Evolutionary conservation across 345 rosid genomes (phyloP).

Genomic region (Salix dunnii): DNA sequence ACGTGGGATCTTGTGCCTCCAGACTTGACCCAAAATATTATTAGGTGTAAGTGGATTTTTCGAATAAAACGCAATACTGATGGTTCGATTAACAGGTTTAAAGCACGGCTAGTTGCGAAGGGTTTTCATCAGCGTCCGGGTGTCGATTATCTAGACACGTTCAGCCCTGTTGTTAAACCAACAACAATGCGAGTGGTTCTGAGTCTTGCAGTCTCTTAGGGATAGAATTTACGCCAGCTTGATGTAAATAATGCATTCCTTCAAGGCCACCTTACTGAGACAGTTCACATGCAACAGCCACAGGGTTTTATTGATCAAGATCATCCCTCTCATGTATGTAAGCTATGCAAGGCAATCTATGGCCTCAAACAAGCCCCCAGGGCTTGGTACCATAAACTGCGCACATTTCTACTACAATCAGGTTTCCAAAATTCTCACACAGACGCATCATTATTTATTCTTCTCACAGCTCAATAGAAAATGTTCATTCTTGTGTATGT

Average conservation of each 20-base stretch:
- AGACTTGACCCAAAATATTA: fast-evolving
- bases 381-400: background rate
- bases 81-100: background rate
- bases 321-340: background rate
- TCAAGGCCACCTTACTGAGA: background rate
- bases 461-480: too few species aligned
- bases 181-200: background rate
- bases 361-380: background rate
- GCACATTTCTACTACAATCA: too few species aligned
- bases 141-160: background rate
- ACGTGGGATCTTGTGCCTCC: background rate
- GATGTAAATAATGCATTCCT: background rate
- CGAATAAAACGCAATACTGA: background rate
- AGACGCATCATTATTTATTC: fast-evolving
- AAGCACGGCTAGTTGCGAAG: background rate
- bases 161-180: background rate
- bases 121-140: background rate
- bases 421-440: background rate
- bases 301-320: background rate
- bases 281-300: background rate
- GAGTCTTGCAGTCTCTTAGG: background rate
- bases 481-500: too few species aligned
- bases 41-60: background rate
- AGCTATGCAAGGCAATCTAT: background rate
- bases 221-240: background rate